A percentile compares a stretch with the other conserved stretches of the same genome.
Evolutionary conservation across 1,139 yeast species (phyloP).

Genomic region (Yamadazyma dendronema): DNA sequence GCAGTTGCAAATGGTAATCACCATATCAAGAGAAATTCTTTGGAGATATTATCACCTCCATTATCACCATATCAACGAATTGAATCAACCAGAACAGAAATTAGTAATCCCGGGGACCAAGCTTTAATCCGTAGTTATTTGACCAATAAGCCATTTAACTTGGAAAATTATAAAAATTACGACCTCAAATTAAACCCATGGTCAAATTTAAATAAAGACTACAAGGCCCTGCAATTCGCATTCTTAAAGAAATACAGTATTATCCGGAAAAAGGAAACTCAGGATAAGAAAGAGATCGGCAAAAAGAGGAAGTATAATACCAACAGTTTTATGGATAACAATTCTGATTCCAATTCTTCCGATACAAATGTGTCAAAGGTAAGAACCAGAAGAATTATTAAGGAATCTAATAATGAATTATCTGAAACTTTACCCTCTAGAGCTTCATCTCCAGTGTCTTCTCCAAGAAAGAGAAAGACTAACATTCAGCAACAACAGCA

Average conservation of each 20-base stretch:
- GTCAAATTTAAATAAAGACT: slow-evolving; percentile 39
- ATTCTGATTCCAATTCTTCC: slow-evolving; percentile 23
- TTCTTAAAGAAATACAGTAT: slow-evolving; percentile 51
- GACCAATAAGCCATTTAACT: slow-evolving; percentile 37
- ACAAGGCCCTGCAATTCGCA: slow-evolving; percentile 45
- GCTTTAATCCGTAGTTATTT: slow-evolving; percentile 17
- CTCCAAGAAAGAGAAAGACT: slow-evolving; percentile 43
- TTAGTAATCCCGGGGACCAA: slow-evolving; percentile 5
- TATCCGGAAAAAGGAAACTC: slow-evolving; percentile 22
- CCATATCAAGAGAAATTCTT: not conserved
- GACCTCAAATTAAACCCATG: slow-evolving; percentile 54
- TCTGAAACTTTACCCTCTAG: slow-evolving; percentile 10
- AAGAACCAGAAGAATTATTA: slow-evolving; percentile 48
- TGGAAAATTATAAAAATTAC: slow-evolving; percentile 47
- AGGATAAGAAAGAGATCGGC: slow-evolving; percentile 9
- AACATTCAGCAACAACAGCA: slow-evolving; percentile 34
- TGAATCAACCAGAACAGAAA: slow-evolving; percentile 7
- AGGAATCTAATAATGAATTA: slow-evolving; percentile 14
- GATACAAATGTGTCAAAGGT: slow-evolving; percentile 41
- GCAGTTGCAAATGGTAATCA: not conserved
- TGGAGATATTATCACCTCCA: slow-evolving; percentile 58
- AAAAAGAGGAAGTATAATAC: slow-evolving; percentile 33
- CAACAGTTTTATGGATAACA: slow-evolving; percentile 19
- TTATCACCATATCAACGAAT: slow-evolving; percentile 55
- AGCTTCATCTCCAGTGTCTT: slow-evolving; percentile 15